These are phyloP conservation scores for Lachancea meyersii DNA, from an alignment of 805 yeast genomes.

Conservation along the genomic window DNA sequence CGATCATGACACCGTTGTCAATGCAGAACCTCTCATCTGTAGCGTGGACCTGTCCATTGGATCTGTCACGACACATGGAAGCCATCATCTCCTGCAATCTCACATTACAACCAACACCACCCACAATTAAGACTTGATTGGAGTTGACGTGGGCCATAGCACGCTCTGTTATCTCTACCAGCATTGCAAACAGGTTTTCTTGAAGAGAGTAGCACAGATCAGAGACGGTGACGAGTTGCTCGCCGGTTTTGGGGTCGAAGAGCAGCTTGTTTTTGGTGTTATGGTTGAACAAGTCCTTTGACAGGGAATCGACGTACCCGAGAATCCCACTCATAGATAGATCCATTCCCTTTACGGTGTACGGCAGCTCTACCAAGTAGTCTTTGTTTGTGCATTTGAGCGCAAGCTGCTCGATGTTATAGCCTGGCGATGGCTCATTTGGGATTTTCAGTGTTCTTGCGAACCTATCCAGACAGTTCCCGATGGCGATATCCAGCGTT, in stretches of 20 bases:
- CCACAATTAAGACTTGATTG: constrained; percentile 86
- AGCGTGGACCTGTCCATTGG: constrained; percentile 79
- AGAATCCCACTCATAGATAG: constrained; percentile 92
- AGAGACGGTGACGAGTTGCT: constrained; percentile 59
- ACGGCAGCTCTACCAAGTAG: constrained; percentile 67
- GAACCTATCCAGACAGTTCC: constrained; percentile 92
- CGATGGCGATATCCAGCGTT: constrained; percentile 94
- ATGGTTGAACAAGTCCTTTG: constrained; percentile 55
- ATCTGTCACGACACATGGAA: constrained; percentile 81
- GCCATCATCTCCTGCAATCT: constrained; percentile 95
- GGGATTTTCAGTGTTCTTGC: constrained; percentile 86
- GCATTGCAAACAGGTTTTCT: constrained; percentile 89
- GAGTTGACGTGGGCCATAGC: constrained; percentile 97
- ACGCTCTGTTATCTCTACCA: constrained; percentile 94
- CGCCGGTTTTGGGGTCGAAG: constrained; percentile 35
- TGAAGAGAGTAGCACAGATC: constrained; percentile 92
- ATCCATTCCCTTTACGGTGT: constrained; percentile 99
- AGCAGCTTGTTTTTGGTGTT: constrained; percentile 37
- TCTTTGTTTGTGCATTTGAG: constrained; percentile 47
- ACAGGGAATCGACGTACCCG: constrained; percentile 76
- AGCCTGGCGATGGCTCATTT: constrained; percentile 95
- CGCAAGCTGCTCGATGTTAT: constrained; percentile 92
- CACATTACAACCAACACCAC: constrained; percentile 97
- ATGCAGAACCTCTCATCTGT: constrained; percentile 97
- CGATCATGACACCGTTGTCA: constrained; percentile 98